A percentile compares a stretch with the other conserved stretches of the same genome.
These are phyloP conservation scores for Leptographium wingfieldii DNA, from an alignment of 2,329 filamentous ascomycete genomes.

Conservation along the genomic window DNA sequence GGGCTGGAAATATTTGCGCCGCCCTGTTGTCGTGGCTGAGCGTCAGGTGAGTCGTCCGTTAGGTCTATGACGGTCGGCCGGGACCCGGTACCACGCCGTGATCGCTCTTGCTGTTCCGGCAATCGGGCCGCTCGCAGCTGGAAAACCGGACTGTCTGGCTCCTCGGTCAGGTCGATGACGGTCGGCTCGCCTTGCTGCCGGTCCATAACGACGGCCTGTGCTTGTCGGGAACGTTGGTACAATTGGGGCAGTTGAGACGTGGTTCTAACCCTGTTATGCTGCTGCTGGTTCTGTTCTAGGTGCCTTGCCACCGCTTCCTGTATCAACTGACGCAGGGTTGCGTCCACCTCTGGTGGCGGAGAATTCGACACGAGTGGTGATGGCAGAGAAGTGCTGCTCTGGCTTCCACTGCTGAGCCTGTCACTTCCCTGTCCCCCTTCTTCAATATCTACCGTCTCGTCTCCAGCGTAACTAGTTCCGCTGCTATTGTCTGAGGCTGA, in stretches of 20 bases:
- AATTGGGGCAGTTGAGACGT: background rate
- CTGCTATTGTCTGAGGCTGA: background rate
- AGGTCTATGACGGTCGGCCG: constrained; percentile 21
- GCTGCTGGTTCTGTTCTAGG: background rate
- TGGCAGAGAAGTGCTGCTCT: background rate
- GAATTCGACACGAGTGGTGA: background rate
- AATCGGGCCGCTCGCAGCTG: background rate
- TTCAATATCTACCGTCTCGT: background rate
- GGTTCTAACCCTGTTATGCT: no score
- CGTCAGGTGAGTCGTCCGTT: constrained; percentile 18
- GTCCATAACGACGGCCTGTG: background rate
- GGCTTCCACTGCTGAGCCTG: background rate
- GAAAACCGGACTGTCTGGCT: background rate
- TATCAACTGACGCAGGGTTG: background rate
- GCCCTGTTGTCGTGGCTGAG: background rate
- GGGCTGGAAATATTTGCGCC: background rate
- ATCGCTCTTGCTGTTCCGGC: constrained; percentile 12
- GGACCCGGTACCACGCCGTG: background rate
- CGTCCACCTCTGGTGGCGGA: background rate
- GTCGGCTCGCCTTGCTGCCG: constrained; percentile 13
- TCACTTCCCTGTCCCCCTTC: background rate
- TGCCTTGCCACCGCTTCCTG: background rate
- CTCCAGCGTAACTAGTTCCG: no score
- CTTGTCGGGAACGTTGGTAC: background rate
- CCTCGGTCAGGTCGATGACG: constrained; percentile 39